A percentile compares a stretch with the other conserved stretches of the same genome.
phyloP scores from a whole-genome alignment of 2,329 filamentous ascomycete genomes.

The Calonectria honghensis region DNA sequence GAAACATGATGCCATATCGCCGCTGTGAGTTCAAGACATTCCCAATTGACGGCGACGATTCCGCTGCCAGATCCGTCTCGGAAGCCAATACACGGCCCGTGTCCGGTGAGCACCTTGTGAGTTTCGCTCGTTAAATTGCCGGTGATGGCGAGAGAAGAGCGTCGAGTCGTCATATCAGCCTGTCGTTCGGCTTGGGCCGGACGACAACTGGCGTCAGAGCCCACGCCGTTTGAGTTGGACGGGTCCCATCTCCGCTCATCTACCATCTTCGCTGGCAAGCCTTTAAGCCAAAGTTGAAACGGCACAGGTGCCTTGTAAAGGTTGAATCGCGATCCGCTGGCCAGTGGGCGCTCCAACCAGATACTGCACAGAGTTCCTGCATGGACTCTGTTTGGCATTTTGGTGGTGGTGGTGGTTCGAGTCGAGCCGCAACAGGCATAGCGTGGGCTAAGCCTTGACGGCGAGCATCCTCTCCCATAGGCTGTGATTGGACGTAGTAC shows the following conservation, averaged over 20 bases:
- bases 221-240: slow-evolving; percentile 49
- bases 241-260: slow-evolving; percentile 42
- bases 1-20: slow-evolving; percentile 8
- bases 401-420: slow-evolving; percentile 48
- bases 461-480: slow-evolving; percentile 35
- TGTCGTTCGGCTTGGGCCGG: slow-evolving; percentile 32
- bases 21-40: not conserved
- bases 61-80: not conserved
- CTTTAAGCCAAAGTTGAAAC: slow-evolving; percentile 44
- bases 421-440: slow-evolving; percentile 47
- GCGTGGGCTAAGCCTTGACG: slow-evolving; percentile 49
- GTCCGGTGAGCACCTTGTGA: not conserved
- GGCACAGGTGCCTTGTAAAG: slow-evolving; percentile 48
- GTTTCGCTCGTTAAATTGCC: slow-evolving; percentile 7
- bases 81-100: slow-evolving; percentile 16
- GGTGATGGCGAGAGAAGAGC: not conserved
- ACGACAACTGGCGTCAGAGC: slow-evolving; percentile 48
- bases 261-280: slow-evolving; percentile 41
- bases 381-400: slow-evolving; percentile 40
- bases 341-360: slow-evolving; percentile 43
- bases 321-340: slow-evolving; percentile 47
- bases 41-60: slow-evolving; percentile 23
- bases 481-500: slow-evolving; percentile 49
- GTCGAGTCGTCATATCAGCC: slow-evolving; percentile 10
- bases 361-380: slow-evolving; percentile 54